phyloP scores from a whole-genome alignment of 75 land plant species.

The Pinus albicaulis region DNA sequence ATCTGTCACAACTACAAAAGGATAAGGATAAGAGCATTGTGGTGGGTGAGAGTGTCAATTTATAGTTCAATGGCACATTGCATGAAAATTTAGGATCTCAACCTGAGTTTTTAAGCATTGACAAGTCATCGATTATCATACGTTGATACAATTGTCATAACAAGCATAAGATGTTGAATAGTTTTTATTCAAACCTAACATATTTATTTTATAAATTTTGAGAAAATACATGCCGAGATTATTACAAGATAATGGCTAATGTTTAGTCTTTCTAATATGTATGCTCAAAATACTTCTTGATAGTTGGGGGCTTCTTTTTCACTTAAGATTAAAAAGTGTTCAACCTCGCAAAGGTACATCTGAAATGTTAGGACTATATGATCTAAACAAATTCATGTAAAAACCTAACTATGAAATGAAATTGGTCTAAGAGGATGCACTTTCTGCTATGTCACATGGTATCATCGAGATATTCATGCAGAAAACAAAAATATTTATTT shows the following conservation, averaged over 20 bases:
- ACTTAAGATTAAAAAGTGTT: background rate
- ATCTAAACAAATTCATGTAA: background rate
- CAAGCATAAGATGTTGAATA: background rate
- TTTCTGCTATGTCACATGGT: background rate
- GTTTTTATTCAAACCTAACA: background rate
- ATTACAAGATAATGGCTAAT: too few relatives aligned
- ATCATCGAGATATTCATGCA: background rate
- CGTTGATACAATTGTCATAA: background rate
- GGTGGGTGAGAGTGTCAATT: too few relatives aligned
- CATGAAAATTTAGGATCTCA: slow-evolving; percentile 61
- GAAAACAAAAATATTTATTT: too few relatives aligned
- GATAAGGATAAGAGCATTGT: too few relatives aligned
- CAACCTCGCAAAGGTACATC: background rate
- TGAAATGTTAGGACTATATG: background rate
- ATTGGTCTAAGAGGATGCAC: background rate
- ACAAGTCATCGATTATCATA: background rate
- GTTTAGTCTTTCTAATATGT: too few relatives aligned
- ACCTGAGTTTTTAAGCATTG: background rate
- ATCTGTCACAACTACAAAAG: too few relatives aligned
- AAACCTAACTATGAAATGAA: background rate
- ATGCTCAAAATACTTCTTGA: too few relatives aligned
- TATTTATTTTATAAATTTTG: too few relatives aligned
- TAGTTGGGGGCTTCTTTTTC: too few relatives aligned
- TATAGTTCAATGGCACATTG: slow-evolving; percentile 82
- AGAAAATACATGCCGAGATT: too few relatives aligned